Evolutionary conservation across 2,329 filamentous ascomycete genomes (phyloP).

Genomic region (Didymella keratinophila): DNA sequence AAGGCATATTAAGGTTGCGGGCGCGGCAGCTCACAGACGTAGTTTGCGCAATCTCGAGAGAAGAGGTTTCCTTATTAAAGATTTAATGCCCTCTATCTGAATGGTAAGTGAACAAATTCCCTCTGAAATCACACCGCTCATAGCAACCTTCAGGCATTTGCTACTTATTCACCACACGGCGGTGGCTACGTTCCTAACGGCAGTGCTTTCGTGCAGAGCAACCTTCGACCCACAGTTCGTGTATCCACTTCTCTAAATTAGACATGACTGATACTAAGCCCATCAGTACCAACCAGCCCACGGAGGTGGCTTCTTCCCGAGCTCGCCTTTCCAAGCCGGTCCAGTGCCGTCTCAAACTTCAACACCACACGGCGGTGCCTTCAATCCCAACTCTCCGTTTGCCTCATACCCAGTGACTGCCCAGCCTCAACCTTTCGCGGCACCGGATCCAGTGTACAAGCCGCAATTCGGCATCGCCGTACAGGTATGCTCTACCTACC

Average conservation of each 20-base stretch:
- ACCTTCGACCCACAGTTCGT: slow-evolving; percentile 17
- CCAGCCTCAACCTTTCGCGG: slow-evolving; percentile 19
- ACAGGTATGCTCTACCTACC: slow-evolving; percentile 14
- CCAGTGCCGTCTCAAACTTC: neutral
- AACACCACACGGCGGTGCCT: slow-evolving; percentile 28
- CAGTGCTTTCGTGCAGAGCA: slow-evolving; percentile 21
- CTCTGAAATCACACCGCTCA: neutral
- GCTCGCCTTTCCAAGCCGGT: neutral
- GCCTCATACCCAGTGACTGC: slow-evolving; percentile 10
- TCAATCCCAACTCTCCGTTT: slow-evolving; percentile 23
- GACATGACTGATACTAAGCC: neutral
- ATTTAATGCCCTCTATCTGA: slow-evolving; percentile 10
- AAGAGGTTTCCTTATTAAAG: neutral
- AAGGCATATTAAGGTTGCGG: slow-evolving; percentile 4
- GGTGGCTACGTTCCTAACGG: slow-evolving; percentile 31
- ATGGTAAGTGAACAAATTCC: slow-evolving; percentile 22
- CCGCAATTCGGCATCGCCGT: slow-evolving; percentile 18
- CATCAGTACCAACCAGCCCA: slow-evolving; percentile 3
- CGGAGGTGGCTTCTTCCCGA: slow-evolving; percentile 6
- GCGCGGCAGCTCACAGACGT: neutral
- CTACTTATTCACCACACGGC: slow-evolving; percentile 30
- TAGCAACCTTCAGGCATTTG: slow-evolving; percentile 30
- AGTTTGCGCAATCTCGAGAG: neutral
- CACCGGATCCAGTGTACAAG: slow-evolving; percentile 19
- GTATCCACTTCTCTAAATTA: too few species aligned